Conservation (phyloP, 768 basidiomycete species). For the Hysterangium stoloniferum region DNA sequence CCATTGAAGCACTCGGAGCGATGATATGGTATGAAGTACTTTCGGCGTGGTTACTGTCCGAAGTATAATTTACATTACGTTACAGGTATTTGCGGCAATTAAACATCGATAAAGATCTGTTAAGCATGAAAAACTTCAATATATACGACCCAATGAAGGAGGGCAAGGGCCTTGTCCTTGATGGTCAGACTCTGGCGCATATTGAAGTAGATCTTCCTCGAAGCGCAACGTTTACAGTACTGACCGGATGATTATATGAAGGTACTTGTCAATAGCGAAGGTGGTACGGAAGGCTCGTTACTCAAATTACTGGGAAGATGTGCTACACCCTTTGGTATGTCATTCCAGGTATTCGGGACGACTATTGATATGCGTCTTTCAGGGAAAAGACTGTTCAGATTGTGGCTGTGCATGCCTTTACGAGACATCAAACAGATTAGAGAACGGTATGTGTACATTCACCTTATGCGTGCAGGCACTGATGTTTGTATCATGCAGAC, state of each 20-base stretch:
- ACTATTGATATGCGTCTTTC: background rate
- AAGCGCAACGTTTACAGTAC: background rate
- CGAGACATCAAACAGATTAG: conserved; percentile 80
- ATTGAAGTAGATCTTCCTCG: conserved; percentile 58
- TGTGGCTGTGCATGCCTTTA: conserved; percentile 94
- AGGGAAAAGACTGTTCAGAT: conserved; percentile 94
- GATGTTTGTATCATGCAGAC: conserved; percentile 33
- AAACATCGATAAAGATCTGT: conserved; percentile 91
- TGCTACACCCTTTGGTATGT: conserved; percentile 82
- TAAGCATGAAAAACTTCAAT: conserved; percentile 97
- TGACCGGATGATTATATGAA: conserved; percentile 20
- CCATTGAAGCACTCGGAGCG: conserved; percentile 81
- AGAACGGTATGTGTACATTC: conserved; percentile 48
- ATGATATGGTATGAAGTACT: conserved; percentile 78
- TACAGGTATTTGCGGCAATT: conserved; percentile 79
- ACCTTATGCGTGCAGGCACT: conserved; percentile 12
- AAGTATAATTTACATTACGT: background rate
- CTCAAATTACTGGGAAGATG: conserved; percentile 77
- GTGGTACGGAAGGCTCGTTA: conserved; percentile 85
- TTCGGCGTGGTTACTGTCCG: background rate
- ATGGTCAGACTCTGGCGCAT: conserved; percentile 93
- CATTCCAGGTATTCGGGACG: conserved; percentile 3
- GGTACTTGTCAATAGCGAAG: conserved; percentile 90
- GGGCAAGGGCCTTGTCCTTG: conserved; percentile 78
- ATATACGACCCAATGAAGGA: conserved; percentile 92